Percentiles rank a stretch among this genome's conserved stretches.
Conservation (phyloP, 2,329 filamentous ascomycete species). For the Magnaporthiopsis incrustans region DNA sequence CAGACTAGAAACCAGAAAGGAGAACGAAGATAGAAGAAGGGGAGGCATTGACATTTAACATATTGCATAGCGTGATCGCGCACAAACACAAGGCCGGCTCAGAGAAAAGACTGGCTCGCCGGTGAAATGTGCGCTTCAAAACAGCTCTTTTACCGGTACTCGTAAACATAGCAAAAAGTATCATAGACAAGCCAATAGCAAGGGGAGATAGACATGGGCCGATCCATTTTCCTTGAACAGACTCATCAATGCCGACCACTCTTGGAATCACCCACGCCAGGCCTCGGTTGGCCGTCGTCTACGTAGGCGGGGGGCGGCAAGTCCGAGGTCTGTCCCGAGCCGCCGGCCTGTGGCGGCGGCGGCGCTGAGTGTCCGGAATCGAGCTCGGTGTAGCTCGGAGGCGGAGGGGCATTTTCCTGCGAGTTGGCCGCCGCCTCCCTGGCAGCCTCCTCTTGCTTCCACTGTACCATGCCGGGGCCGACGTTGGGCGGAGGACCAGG, state of each 20-base stretch:
- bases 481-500: constrained; percentile 4
- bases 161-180: not conserved
- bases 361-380: not conserved
- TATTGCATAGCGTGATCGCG: too few species aligned
- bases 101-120: not conserved
- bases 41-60: too few species aligned
- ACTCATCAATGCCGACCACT: constrained; percentile 14
- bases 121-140: not conserved
- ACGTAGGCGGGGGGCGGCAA: constrained; percentile 24
- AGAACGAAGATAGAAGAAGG: too few species aligned
- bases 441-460: constrained; percentile 13
- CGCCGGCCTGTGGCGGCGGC: not conserved
- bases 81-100: too few species aligned
- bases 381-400: constrained; percentile 18
- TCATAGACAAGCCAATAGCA: not conserved
- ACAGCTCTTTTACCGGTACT: not conserved
- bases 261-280: constrained; percentile 17
- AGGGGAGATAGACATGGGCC: too few species aligned
- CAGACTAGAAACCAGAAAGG: too few species aligned
- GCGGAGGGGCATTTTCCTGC: constrained; percentile 13
- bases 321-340: constrained; percentile 11
- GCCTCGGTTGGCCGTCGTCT: constrained; percentile 14
- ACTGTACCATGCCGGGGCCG: constrained; percentile 1
- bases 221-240: not conserved
- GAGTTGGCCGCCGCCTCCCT: constrained; percentile 17